These are phyloP conservation scores for Saccharomycopsis guyanensis DNA, from an alignment of 805 yeast genomes.

Conservation along the genomic window DNA sequence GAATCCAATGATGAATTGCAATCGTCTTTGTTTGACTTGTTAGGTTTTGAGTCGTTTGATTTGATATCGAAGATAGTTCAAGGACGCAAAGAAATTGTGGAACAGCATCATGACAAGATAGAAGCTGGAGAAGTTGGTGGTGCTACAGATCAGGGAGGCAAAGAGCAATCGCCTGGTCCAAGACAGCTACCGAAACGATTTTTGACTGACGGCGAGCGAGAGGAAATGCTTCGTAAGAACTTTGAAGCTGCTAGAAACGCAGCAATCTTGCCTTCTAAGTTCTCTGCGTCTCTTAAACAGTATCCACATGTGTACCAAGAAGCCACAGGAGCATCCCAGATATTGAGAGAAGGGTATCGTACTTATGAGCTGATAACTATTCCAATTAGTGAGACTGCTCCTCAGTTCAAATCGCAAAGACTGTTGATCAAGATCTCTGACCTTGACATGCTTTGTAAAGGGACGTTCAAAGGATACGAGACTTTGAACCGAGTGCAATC, in stretches of 20 bases:
- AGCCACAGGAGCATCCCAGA: constrained; percentile 39
- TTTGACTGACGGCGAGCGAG: constrained; percentile 49
- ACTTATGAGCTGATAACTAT: constrained; percentile 75
- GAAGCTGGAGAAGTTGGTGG: too few species aligned
- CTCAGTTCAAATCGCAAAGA: constrained; percentile 33
- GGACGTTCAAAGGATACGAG: constrained; percentile 74
- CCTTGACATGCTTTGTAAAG: constrained; percentile 71
- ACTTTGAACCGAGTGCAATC: constrained; percentile 84
- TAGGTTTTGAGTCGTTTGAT: constrained; percentile 85
- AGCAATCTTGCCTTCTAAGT: constrained; percentile 33
- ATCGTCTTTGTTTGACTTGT: constrained; percentile 62
- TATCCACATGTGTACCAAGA: constrained; percentile 76
- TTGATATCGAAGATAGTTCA: constrained; percentile 58
- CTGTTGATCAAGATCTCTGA: constrained; percentile 50
- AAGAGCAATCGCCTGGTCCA: not conserved
- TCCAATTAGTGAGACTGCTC: constrained; percentile 56
- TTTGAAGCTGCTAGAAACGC: constrained; percentile 42
- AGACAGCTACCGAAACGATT: constrained; percentile 25
- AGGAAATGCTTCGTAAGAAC: constrained; percentile 44
- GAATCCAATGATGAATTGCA: constrained; percentile 52
- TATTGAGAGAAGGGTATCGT: constrained; percentile 53
- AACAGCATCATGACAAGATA: constrained; percentile 23
- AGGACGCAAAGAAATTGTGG: constrained; percentile 31
- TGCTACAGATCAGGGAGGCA: too few species aligned
- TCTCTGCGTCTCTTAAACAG: constrained; percentile 30